These are phyloP conservation scores for Cantharellus anzutake DNA, from an alignment of 768 basidiomycete species.

Conservation along the genomic window DNA sequence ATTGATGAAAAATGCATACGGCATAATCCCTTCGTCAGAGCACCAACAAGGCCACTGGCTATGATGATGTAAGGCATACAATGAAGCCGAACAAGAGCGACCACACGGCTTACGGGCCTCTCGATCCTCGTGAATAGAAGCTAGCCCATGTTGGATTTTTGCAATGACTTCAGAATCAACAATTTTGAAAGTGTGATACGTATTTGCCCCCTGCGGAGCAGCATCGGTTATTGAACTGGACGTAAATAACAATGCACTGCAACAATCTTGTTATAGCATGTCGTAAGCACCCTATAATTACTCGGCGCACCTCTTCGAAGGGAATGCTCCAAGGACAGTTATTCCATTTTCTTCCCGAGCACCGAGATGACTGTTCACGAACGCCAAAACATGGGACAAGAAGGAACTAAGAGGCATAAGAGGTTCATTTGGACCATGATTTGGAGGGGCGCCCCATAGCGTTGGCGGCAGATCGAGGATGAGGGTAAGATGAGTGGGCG, in stretches of 20 bases:
- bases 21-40: conserved; percentile 82
- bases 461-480: conserved; percentile 71
- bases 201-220: conserved; percentile 42
- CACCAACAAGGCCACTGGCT: conserved; percentile 60
- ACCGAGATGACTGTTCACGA: conserved; percentile 86
- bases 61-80: too few relatives aligned
- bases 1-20: conserved; percentile 29
- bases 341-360: conserved; percentile 81
- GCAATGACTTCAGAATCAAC: conserved; percentile 49
- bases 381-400: conserved; percentile 70
- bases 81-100: too few relatives aligned
- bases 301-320: conserved; percentile 47
- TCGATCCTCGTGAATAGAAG: too few relatives aligned
- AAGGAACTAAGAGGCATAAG: conserved; percentile 51
- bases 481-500: conserved; percentile 43
- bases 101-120: too few relatives aligned
- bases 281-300: not conserved
- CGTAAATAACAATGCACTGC: conserved; percentile 20
- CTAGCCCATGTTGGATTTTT: conserved; percentile 11
- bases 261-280: not conserved
- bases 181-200: conserved; percentile 65
- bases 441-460: conserved; percentile 35
- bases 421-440: conserved; percentile 29
- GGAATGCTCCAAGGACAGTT: conserved; percentile 79
- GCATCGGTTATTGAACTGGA: conserved; percentile 49